Evolutionary conservation across 176 grass and related monocot genomes (phyloP).

Genomic region (Rhynchospora tenuis): DNA sequence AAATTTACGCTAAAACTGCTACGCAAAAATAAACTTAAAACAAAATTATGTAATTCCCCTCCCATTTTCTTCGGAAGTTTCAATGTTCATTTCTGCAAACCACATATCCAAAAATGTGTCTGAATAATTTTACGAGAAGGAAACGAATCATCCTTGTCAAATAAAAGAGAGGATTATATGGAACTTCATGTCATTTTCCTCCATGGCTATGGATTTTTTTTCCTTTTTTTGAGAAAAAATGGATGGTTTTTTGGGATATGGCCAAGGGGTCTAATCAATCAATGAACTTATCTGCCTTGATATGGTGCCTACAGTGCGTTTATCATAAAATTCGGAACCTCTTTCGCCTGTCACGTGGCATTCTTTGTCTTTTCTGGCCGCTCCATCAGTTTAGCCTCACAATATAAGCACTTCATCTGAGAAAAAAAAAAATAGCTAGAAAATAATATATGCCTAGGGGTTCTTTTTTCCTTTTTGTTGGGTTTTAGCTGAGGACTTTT

Average conservation of each 20-base stretch:
- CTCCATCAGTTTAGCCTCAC: not conserved
- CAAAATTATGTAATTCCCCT: not conserved
- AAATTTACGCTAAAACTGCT: not conserved
- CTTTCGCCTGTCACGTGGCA: not conserved
- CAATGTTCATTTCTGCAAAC: not conserved
- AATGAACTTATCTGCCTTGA: slow-evolving; percentile 1
- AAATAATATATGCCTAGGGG: not conserved
- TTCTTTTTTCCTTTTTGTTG: not conserved
- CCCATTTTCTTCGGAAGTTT: not conserved
- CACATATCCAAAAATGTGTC: not conserved
- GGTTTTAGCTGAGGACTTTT: not conserved
- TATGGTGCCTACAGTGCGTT: not conserved
- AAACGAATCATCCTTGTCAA: not conserved
- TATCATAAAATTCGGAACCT: not conserved
- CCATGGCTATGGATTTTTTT: not conserved
- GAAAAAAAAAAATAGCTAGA: not conserved
- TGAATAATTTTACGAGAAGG: not conserved
- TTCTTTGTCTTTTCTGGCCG: not conserved
- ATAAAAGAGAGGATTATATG: slow-evolving; percentile 4
- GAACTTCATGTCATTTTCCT: not conserved
- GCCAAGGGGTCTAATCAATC: not conserved
- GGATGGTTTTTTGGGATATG: not conserved
- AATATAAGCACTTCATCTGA: not conserved
- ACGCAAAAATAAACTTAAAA: not conserved
- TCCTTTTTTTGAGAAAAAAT: no score